Percentiles rank a stretch among this genome's conserved stretches.
phyloP scores from a whole-genome alignment of 805 yeast genomes.

The Candida tallmaniae region DNA sequence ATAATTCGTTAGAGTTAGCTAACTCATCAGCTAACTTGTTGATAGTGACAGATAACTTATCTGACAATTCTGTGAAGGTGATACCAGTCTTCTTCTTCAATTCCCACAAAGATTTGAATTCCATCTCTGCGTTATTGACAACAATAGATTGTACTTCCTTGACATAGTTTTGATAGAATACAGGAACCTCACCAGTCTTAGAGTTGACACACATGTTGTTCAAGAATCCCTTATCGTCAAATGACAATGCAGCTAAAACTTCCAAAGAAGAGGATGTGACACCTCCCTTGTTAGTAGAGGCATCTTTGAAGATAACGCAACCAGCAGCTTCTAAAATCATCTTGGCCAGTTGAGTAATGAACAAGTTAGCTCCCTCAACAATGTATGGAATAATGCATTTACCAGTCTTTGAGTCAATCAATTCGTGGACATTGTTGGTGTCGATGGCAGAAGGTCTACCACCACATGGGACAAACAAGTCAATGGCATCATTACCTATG shows the following conservation, averaged over 20 bases:
- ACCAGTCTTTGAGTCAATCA: conserved; percentile 73
- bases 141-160: conserved; percentile 74
- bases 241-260: conserved; percentile 89
- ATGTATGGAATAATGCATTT: conserved; percentile 76
- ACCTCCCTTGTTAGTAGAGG: conserved; percentile 97
- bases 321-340: conserved; percentile 83
- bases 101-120: conserved; percentile 84
- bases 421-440: conserved; percentile 67
- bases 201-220: conserved; percentile 71
- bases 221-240: conserved; percentile 80
- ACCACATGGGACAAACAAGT: conserved; percentile 96
- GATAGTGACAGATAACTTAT: conserved; percentile 75
- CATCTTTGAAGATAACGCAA: conserved; percentile 84
- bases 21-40: conserved; percentile 84
- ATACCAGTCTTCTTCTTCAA: conserved; percentile 61
- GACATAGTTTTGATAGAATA: conserved; percentile 80
- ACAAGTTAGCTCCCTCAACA: conserved; percentile 97
- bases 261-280: conserved; percentile 95
- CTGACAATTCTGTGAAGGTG: conserved; percentile 69
- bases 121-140: conserved; percentile 72
- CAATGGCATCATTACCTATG: conserved; percentile 58
- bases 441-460: conserved; percentile 97
- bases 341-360: conserved; percentile 93
- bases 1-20: conserved; percentile 72
- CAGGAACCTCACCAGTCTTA: conserved; percentile 51